Evolutionary conservation across 306 rosid genomes (phyloP), one percentile per base, ranked within the genome.

Genomic region (Geum urbanum): DNA sequence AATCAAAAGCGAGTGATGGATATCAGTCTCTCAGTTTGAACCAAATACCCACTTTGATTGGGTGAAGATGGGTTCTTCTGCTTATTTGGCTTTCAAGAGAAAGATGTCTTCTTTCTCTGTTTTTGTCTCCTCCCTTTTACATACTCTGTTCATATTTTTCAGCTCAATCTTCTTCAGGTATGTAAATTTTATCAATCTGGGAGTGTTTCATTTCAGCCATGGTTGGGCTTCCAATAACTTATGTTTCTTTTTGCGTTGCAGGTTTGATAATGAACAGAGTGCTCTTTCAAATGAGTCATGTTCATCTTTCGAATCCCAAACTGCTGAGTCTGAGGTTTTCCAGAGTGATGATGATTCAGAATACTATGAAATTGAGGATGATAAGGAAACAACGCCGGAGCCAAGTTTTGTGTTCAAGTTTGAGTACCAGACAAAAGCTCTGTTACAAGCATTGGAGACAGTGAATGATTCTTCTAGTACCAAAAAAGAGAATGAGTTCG

Each of bases 331-430:
- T 40, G 78, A 66, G 7, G 27, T 10, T 72, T 72, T 37, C 7
- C 43, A 15, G 32, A 24, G 46, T 20, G 47, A 60, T 16, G 59
- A 53, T 49, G 74, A 63, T 55, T 74, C 63, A 12, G 77, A 19
- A 20, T 69, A 18, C 48, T 20, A 27, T 52, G 81, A 37, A 8
- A 5, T 22, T 35, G 78, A 84, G 7, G 85, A 77, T 59, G 74
- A 56, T 16, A 62, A 4, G 39, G 74, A 78, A 53, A 35, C 53
- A 53, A 35, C 53, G n/a, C 78, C 83, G 15, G 69, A 72, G 27
- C 74, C 83, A 4, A 70, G 79, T 50, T 78, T 89, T 41, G 89
- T 77, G 18, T 95, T 95, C 75, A 87, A 81, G 72, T 95, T 95
- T 59, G 76, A 82, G 86, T 91, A 86, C 67, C 97, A 83, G 74